Evolutionary conservation across 2,329 filamentous ascomycete species (phyloP), one percentile per base, ranked within the genome.

Genomic region (Tolypocladium ovalisporum): DNA sequence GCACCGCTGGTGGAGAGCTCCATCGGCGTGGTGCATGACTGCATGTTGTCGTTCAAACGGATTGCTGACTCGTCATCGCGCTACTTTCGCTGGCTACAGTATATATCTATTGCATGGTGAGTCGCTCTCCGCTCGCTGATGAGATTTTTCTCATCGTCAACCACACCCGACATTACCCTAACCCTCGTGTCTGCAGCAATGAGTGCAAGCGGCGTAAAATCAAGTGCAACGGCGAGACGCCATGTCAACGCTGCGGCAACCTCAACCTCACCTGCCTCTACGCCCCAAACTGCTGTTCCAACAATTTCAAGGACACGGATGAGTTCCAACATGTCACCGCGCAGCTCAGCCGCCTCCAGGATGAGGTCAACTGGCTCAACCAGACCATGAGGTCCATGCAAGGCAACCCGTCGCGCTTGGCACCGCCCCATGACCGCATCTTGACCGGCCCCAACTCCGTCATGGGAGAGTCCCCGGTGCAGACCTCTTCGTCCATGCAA

Each of bases 221-320:
- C 66, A 88, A 88, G 70, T 89, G 86, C 71, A 88, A 88, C 69
- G 86, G 86, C 60, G 82, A 87, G 63, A 81, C 79, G 1, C 82
- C 84, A 1, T 89, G 86, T 62, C 79, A 84, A 59, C 77, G 86
- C 57, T 89, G 86, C 64, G 82, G 84, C 63, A 85, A 86, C 63
- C 83, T 88, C 69, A 84, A 83, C 63, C 76, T 87, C 22, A 71
- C 79, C 60, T 88, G 85, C 65, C 74, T 86, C 51, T 88, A 88
- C 71, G 78, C 84, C 7, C 80, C 83, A 17, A 86, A 86, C 65
- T 86, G 84, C 69, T 86, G 83, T 68, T 75, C 82, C 61, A 92
- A 84, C 75, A 90, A 83, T 71, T 91, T 96, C 79, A 94, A 93
- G 71, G 92, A 97, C 66, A 91, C 90, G 52, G 89, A 95, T 12